Base-by-base conservation (phyloP, 139 green algal genomes). In the Auxenochlorella pyrenoidosa region DNA sequence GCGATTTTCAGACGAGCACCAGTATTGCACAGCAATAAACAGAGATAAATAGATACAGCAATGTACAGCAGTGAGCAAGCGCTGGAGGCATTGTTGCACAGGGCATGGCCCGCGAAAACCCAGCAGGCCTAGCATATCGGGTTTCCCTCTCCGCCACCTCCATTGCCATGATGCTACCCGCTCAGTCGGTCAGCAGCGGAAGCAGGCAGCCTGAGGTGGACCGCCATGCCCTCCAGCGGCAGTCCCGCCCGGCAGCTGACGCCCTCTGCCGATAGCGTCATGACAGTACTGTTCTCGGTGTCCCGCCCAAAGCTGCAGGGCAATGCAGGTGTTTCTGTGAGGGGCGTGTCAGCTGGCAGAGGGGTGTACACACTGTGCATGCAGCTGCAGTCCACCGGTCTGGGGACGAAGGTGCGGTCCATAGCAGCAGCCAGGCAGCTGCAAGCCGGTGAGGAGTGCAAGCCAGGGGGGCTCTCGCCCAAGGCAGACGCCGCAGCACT, bases 251-350 rank as follows among this genome's bases (percentile, higher is more conserved):
- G 34, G 26, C 16, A 26, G 34, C 16, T n/a, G 44, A 41, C n/a
- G 59, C 73, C 73, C 8, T 40, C 28, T 1, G 30, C 6, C 1
- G 59, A 47, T 0, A 88, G 59, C 28, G 59, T 81, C 84, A 88
- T 88, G 1, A 78, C 72, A 0, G 41, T 77, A 16, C 51, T 76
- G 10, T 71, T 75, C 84, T 88, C 84, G 2, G 47, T 78, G 40
- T 88, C 84, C 5, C 38, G 32, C 1, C 84, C 84, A 76, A 83
- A 88, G 59, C 80, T 85, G 80, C 63, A 75, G 19, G 24, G 79
- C 43, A 59, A 81, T 13, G 40, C 24, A 34, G 60, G 59, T 4
- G 60, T 38, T 21, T 3, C 32, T n/a, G 22, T 71, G 36, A 0
- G 36, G 58, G 76, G 51, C 73, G 51, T 15, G 73, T 18, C 32